Percentiles rank a stretch among this genome's conserved stretches.
These are phyloP conservation scores for Protomyces inundatus DNA, from an alignment of 1,139 yeast genomes.

Conservation along the genomic window DNA sequence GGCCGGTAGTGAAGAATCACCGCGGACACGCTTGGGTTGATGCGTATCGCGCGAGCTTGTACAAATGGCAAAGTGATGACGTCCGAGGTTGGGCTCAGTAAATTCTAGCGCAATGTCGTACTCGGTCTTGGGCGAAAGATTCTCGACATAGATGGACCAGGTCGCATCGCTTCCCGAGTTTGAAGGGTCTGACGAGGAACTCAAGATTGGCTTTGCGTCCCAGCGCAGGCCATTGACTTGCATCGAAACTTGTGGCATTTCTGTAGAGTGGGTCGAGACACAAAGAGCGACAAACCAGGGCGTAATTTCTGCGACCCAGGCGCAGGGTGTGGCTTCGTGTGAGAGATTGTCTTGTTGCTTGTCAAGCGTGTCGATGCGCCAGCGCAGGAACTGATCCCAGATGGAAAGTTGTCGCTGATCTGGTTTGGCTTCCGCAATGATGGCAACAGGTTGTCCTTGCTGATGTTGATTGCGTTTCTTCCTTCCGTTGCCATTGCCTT, in stretches of 20 bases:
- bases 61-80: constrained; percentile 6
- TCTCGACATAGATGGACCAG: constrained; percentile 10
- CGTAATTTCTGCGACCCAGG: constrained; percentile 11
- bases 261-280: background rate
- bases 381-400: constrained; percentile 8
- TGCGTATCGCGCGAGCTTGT: background rate
- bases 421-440: background rate
- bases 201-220: constrained; percentile 6
- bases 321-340: background rate
- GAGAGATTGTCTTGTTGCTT: constrained; percentile 1
- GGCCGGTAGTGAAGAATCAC: background rate
- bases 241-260: background rate
- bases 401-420: background rate
- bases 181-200: background rate
- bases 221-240: constrained; percentile 16
- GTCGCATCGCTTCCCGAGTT: background rate
- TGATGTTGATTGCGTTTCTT: background rate
- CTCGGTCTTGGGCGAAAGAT: constrained; percentile 19
- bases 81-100: background rate
- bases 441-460: background rate
- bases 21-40: background rate
- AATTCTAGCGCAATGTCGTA: constrained; percentile 3
- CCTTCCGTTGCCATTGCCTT: background rate
- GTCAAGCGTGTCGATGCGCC: constrained; percentile 1
- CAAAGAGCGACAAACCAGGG: constrained; percentile 3